phyloP scores from a whole-genome alignment of 495 filamentous ascomycete species.

The Penicillium pulvis region DNA sequence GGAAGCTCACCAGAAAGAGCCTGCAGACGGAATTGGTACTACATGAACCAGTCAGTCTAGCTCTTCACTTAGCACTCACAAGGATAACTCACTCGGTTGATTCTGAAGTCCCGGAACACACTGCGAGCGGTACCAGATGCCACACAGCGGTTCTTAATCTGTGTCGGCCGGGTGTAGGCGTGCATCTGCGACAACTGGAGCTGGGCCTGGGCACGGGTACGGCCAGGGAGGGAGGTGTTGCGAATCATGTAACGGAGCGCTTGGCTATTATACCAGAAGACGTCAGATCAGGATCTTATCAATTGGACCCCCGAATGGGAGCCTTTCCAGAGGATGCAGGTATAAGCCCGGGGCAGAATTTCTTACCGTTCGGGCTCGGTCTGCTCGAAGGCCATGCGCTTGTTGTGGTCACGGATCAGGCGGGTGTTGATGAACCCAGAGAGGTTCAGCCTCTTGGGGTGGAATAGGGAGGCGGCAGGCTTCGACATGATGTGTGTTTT shows the following conservation, averaged over 20 bases:
- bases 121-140: slow-evolving; percentile 83
- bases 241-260: slow-evolving; percentile 92
- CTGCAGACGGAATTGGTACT: slow-evolving; percentile 92
- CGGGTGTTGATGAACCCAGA: slow-evolving; percentile 82
- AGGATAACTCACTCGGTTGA: slow-evolving; percentile 72
- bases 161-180: slow-evolving; percentile 86
- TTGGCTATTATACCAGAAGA: slow-evolving; percentile 62
- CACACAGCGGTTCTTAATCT: slow-evolving; percentile 91
- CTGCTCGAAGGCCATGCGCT: slow-evolving; percentile 87
- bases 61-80: neutral
- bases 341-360: neutral
- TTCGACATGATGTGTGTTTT: slow-evolving; percentile 24
- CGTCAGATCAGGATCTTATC: slow-evolving; percentile 6
- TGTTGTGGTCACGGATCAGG: slow-evolving; percentile 88
- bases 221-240: slow-evolving; percentile 81
- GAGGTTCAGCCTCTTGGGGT: slow-evolving; percentile 84
- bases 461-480: slow-evolving; percentile 60
- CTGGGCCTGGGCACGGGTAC: slow-evolving; percentile 85
- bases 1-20: slow-evolving; percentile 86
- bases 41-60: slow-evolving; percentile 5
- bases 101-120: slow-evolving; percentile 85
- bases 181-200: slow-evolving; percentile 93
- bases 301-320: neutral
- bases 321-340: neutral
- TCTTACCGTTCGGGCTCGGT: slow-evolving; percentile 81